Evolutionary conservation across 305 asterid genomes (phyloP).

Genomic region (Ilex paraguariensis): DNA sequence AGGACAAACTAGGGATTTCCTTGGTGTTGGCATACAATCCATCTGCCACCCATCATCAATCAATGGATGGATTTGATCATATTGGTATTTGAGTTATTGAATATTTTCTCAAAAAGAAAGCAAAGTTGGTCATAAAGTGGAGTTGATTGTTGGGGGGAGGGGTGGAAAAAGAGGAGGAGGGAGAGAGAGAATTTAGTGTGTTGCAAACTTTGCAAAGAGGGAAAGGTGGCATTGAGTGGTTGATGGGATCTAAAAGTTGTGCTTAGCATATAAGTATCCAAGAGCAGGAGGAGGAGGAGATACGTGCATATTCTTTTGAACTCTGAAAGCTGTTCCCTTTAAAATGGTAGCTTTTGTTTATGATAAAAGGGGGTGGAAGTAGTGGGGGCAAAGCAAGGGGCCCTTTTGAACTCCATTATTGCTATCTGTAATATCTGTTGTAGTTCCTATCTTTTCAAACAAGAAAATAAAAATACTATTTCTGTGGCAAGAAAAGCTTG

Average conservation of each 20-base stretch:
- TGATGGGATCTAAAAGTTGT: constrained; percentile 34
- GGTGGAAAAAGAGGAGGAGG: constrained; percentile 1
- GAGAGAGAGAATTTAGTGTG: constrained; percentile 26
- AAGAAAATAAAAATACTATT: constrained; percentile 4
- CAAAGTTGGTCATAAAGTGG: constrained; percentile 28
- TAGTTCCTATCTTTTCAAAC: constrained; percentile 41
- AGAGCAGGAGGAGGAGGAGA: constrained; percentile 19
- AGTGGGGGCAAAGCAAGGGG: constrained; percentile 54
- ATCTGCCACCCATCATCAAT: constrained; percentile 71
- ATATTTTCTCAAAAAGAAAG: constrained; percentile 1
- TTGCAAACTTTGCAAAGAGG: constrained; percentile 42
- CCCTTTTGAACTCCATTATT: constrained; percentile 55
- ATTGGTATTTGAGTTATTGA: constrained; percentile 3
- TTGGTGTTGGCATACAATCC: constrained; percentile 58
- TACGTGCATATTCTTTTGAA: constrained; percentile 69
- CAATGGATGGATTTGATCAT: constrained; percentile 73
- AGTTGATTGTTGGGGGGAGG: constrained; percentile 9
- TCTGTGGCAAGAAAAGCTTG: constrained; percentile 12
- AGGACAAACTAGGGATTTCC: constrained; percentile 61
- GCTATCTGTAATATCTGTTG: constrained; percentile 31
- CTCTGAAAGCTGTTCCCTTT: constrained; percentile 37
- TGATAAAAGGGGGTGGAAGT: constrained; percentile 30
- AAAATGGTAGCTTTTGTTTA: constrained; percentile 31
- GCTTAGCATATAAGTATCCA: constrained; percentile 10
- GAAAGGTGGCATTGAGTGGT: constrained; percentile 50